Percentiles rank a stretch among this genome's conserved stretches.
Evolutionary conservation across 208 protist species (phyloP).

Genomic region (Leishmania tropica): DNA sequence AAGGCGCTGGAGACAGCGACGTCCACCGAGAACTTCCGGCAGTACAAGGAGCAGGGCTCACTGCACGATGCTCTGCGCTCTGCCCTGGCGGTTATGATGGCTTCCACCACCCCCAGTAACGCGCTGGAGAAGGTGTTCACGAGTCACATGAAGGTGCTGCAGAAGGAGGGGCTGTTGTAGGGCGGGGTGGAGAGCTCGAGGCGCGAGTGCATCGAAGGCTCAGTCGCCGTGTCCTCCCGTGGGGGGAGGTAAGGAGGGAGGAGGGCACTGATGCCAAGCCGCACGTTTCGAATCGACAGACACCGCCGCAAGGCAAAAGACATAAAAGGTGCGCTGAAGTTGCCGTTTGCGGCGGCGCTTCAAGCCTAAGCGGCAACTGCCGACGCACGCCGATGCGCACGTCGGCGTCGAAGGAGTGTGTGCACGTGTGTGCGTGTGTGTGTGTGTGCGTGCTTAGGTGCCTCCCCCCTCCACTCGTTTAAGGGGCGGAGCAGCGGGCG

Average conservation of each 20-base stretch:
- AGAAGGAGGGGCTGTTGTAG: slow-evolving; percentile 53
- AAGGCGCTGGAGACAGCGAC: slow-evolving; percentile 46
- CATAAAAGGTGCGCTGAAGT: neutral
- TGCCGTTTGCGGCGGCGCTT: neutral
- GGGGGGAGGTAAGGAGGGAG: no score
- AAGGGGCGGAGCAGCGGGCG: no score
- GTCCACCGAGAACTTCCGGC: slow-evolving; percentile 60
- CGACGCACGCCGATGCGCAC: neutral
- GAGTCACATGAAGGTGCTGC: slow-evolving; percentile 47
- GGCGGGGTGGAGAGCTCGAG: neutral
- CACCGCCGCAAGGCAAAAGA: neutral
- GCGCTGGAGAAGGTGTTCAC: slow-evolving; percentile 61
- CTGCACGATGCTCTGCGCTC: slow-evolving; percentile 44
- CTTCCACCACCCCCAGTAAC: slow-evolving; percentile 48
- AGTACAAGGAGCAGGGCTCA: slow-evolving; percentile 70
- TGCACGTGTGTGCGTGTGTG: neutral
- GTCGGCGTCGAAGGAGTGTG: neutral
- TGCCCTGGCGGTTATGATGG: slow-evolving; percentile 47
- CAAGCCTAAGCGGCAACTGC: neutral
- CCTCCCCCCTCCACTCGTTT: neutral
- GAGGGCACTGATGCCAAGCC: neutral
- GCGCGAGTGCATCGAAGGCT: neutral
- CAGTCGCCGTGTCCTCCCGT: neutral
- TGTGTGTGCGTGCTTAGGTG: neutral
- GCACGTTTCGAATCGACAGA: neutral